Evolutionary conservation across 352 stramenopile genomes (phyloP), one percentile per base, ranked within the genome.

Genomic region (Achlya hypogyna): DNA sequence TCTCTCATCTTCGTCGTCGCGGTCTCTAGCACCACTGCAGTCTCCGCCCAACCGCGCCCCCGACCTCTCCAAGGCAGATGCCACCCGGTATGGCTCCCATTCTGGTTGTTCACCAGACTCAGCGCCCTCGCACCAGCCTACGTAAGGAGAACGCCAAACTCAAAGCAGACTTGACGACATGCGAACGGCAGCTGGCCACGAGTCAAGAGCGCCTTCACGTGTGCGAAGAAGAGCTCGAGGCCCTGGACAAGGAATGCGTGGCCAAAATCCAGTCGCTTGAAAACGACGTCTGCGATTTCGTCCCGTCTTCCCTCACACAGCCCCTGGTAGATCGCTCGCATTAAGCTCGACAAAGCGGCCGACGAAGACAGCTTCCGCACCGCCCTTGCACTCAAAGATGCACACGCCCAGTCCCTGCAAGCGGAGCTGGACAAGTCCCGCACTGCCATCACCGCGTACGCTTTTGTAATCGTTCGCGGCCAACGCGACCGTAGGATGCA

Each of bases 181-280:
- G 86, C 56, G 85, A 93, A 14, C 88, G 87, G 51, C 71, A 78
- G 31, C 62, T 92, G 8, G 70, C 60, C 35, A 80, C 72, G 22
- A 75, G 73, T 0, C 78, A 91, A 65, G 80, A 83, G 52, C 87
- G 74, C 59, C 60, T 89, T 40, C 65, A 79, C 32, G 75, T 88
- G 29, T 89, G 75, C 51, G 81, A 93, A 64, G 78, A 92, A 53
- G 85, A 93, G 69, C 75, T 92, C 16, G 78, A 89, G 27, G 85
- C 80, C 23, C 71, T 93, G 14, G 85, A 91, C 62, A 65, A 76
- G 18, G 85, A 93, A 56, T 92, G 83, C 73, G 84, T 75, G 25
- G 70, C 75, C 35, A 89, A 89, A 62, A 75, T 93, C 25, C 74
- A 74, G 6, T 77, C 89, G 51, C 74, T 82, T 14, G 82, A 91